Percentiles rank a stretch among this genome's conserved stretches.
Evolutionary conservation across 352 stramenopile genomes (phyloP).

Genomic region (Pythium graminicola): DNA sequence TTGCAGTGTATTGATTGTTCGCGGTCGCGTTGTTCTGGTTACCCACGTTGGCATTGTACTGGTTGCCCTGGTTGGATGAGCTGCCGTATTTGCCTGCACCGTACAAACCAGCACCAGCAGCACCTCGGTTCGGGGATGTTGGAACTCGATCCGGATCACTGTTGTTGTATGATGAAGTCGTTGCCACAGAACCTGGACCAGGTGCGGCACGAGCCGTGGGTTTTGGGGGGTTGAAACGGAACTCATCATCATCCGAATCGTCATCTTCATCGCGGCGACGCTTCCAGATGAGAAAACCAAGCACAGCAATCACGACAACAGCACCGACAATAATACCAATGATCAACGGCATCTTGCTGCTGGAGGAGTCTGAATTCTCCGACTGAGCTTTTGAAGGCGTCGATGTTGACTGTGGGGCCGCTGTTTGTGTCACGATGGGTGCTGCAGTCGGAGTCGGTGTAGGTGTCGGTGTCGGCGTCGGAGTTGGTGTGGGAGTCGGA

Average conservation of each 20-base stretch:
- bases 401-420: constrained; percentile 8
- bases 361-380: constrained; percentile 22
- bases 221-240: constrained; percentile 23
- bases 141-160: constrained; percentile 2
- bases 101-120: constrained; percentile 2
- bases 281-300: constrained; percentile 59
- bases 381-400: constrained; percentile 31
- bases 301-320: constrained; percentile 35
- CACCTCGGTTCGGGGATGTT: constrained; percentile 10
- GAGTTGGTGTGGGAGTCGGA: constrained; percentile 5
- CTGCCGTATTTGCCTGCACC: constrained; percentile 7
- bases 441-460: constrained; percentile 19
- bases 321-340: constrained; percentile 37
- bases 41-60: constrained; percentile 18
- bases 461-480: constrained; percentile 10
- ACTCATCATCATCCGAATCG: constrained; percentile 55
- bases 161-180: constrained; percentile 17
- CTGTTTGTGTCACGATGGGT: constrained; percentile 4
- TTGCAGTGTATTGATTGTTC: constrained; percentile 3
- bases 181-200: constrained; percentile 5
- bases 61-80: constrained; percentile 6
- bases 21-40: not conserved
- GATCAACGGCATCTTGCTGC: constrained; percentile 40
- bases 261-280: constrained; percentile 48
- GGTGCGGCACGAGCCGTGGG: constrained; percentile 1